Base-by-base conservation (phyloP, 768 basidiomycete species). In the Mycena polygramma region DNA sequence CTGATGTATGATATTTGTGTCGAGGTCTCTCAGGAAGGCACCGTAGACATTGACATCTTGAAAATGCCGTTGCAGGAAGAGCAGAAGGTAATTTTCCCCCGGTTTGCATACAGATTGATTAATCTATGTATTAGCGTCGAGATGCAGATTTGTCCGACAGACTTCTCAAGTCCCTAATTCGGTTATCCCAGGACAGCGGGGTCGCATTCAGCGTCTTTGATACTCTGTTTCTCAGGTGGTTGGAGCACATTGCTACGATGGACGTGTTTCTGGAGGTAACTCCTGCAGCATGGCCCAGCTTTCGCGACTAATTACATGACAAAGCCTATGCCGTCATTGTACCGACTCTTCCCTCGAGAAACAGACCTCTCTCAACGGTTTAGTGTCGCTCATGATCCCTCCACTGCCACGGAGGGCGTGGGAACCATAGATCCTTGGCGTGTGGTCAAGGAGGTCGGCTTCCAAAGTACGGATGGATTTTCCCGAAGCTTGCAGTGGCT, bases 141-240 rank as follows among this genome's bases (percentile, higher is more conserved):
- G 55, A 53, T 48, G 74, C 75, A 46, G 74, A 75, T 20, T 73
- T 72, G 36, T 83, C 79, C 60, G 89, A 90, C 63, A 78, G 77
- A 52, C 75, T 84, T 43, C 80, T 94, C 46, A 85, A 86, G 35
- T 79, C 79, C 45, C 86, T 93, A 54, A 83, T 86, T 53, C 88
- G 87, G 73, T 76, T 93, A 11, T 83, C 81, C 8, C 89, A 91
- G 57, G 79, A 80, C 36, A 85, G 45, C 19, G 72, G 84, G 8
- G 83, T 90, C 13, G 77, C 87, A 43, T 92, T 91, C 80, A 87
- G 83, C 20, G 78, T 83, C 10, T 89, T 91, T 72, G 89, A 92
- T 60, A 83, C 83, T 60, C 73, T 93, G 36, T 88, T 92, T 73
- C 74, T 88, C 53, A 80, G 80, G 41, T 93, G 92, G 91, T 79